Evolutionary conservation across 306 rosid species (phyloP), one percentile per base, ranked within the genome.

Genomic region (Betula pendula): DNA sequence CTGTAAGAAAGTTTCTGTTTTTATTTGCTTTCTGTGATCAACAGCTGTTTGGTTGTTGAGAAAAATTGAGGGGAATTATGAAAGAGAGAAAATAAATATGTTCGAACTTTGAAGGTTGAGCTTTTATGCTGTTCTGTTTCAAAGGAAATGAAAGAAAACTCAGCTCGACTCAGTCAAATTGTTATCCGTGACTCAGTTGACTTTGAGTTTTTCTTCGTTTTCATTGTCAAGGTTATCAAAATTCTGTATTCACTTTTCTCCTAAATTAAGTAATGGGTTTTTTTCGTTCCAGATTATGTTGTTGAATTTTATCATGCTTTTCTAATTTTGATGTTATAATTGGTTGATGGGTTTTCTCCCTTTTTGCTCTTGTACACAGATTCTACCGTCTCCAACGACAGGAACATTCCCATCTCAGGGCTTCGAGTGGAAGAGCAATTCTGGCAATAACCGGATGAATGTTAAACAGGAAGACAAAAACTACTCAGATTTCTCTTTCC

Each of bases 351-450:
- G 75, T 5, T 33, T 51, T 40, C 22, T 75, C 8, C 1, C 43
- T 53, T 40, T 77, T 72, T 33, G 52, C 19, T 60, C 63, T n/a
- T 76, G 5, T 22, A 42, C 62, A 17, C 80, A 90, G 96, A 75
- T 78, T 88, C 75, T 91, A 71, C 90, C 95, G 25, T 93, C 98
- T 81, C 96, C 98, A 74, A 93, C 98, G 7, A 91, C 96, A 0
- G 96, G 98, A 74, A 53, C 85, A 67, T 86, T 89, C 80, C 86
- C 89, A n/a, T 80, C 84, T 75, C 96, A 87, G 24, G 47, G 79
- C 52, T 83, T 79, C 75, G 84, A 85, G 72, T 90, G 93, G 96
- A 89, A 82, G 78, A 84, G 17, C 71, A 83, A 72, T 82, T 85
- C 78, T 70, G 81, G 45, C 7, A 85, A 72, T 72, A 73, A 85